Base-by-base conservation (phyloP, 805 yeast genomes). In the Zygosaccharomyces bisporus region DNA sequence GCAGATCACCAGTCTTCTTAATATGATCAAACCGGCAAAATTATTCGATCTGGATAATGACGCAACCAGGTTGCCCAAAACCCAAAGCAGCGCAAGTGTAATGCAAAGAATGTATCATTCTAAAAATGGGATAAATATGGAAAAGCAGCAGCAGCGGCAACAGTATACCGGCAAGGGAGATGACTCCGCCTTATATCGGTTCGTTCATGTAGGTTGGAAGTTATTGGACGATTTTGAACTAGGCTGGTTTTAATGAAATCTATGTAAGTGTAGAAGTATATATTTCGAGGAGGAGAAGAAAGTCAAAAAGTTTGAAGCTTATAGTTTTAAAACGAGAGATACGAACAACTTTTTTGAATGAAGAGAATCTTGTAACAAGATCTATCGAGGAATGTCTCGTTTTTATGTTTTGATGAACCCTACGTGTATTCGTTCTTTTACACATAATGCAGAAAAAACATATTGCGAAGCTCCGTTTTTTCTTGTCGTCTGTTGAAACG, bases 171-270 rank as follows among this genome's bases (percentile, higher is more conserved):
- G 31, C 16, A 14, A 9, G 8, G 25, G 9, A 21, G 31, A n/a
- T 6, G 31, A 27, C 13, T 17, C 23, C 14, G 20, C 31, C 3
- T 23, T 37, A 13, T n/a, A 25, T 3, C 30, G 13, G n/a, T 52
- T 62, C 29, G 47, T 57, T 18, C 44, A 51, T 20, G 49, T 50
- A 13, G 66, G 63, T 12, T 63, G 66, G 67, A 53, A 54, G 38
- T 41, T 63, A 8, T 40, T 62, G 1, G 64, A 61, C 39, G 63
- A 57, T 34, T 50, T 59, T 8, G 68, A 62, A 39, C 36, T 63
- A 17, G 68, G 68, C 5, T 63, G 68, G 68, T 49, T 49, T 34
- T 53, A 40, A 18, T n/a, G 30, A n/a, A n/a, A n/a, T n/a, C n/a
- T n/a, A n/a, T 21, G 27, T 10, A 8, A 6, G 3, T 27, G 13